phyloP scores from a whole-genome alignment of 2,329 filamentous ascomycete species.

The Verticillium klebahnii region DNA sequence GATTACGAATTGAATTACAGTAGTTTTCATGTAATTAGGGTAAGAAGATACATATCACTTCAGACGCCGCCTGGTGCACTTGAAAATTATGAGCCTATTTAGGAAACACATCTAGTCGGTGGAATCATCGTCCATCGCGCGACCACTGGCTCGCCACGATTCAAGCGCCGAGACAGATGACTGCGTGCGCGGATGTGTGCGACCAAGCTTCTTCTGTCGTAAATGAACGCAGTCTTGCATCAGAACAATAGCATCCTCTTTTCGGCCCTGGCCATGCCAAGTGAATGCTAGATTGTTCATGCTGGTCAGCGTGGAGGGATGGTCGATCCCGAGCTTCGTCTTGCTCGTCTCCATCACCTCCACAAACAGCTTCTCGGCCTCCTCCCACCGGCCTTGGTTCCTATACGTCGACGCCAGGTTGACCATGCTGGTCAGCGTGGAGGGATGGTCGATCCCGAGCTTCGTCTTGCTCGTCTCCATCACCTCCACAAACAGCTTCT shows the following conservation, averaged over 20 bases:
- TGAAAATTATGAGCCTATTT: no score
- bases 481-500: no score
- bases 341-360: slow-evolving; percentile 7
- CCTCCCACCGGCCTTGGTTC: slow-evolving; percentile 10
- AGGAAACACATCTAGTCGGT: not conserved
- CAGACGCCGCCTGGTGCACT: no score
- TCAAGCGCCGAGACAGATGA: not conserved
- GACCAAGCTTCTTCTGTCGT: not conserved
- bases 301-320: slow-evolving; percentile 4
- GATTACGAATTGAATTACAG: no score
- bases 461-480: no score
- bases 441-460: no score
- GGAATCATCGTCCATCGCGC: not conserved
- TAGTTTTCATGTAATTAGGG: not conserved
- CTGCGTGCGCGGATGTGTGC: not conserved
- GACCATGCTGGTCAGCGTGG: slow-evolving; percentile 1
- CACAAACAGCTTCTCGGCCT: slow-evolving; percentile 9
- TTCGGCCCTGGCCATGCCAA: not conserved
- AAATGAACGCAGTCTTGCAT: not conserved
- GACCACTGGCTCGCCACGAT: not conserved
- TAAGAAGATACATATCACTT: no score
- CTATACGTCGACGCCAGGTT: slow-evolving; percentile 7
- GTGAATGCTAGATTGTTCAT: slow-evolving; percentile 2
- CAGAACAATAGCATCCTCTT: slow-evolving; percentile 1
- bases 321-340: slow-evolving; percentile 7